Base-by-base conservation (phyloP, 169 alveolate genomes). In the Eimeria maxima region DNA sequence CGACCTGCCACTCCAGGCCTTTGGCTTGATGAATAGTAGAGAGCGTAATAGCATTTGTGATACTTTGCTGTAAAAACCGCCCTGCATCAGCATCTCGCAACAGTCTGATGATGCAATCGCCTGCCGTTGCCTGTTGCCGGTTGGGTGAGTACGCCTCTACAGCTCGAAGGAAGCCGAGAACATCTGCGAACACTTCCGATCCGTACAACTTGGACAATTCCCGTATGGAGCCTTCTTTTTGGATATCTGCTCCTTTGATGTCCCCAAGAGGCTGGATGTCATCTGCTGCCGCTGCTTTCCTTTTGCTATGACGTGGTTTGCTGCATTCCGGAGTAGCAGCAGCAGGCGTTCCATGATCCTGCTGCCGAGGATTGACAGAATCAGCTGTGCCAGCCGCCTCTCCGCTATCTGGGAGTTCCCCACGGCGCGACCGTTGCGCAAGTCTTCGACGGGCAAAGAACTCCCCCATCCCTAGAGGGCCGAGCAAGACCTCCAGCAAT, bases 1-100 rank as follows among this genome's bases (percentile, higher is more conserved):
- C 98, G 84, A 97, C 96, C 76, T 97, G 96, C 98, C 98, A 98
- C 92, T 98, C 99, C 44, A 97, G 97, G 33, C 99, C 99, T 90
- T 98, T 98, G 27, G 99, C 97, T 60, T 97, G 97, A 96, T 98
- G 99, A 76, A 98, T 97, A 22, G 98, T 98, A 90, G 97, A 93
- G 95, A 98, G 96, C 94, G 97, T 95, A 13, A 98, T 95, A 42
- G 93, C 96, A 86, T 97, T 90, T 60, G 94, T 84, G 87, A 69
- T 95, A 29, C 90, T 95, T 53, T 95, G 96, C 88, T 81, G 90
- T n/a, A 33, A 47, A 27, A 44, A 65, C 45, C 83, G 55, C 29
- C 97, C 97, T 29, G 95, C 69, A 18, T 95, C 90, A 20, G 95
- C 96, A 71, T 97, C 98, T 71, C 76, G 89, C 27, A 97, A 83